Evolutionary conservation across 352 stramenopile genomes (phyloP).

Genomic region (Phytopythium boreale): DNA sequence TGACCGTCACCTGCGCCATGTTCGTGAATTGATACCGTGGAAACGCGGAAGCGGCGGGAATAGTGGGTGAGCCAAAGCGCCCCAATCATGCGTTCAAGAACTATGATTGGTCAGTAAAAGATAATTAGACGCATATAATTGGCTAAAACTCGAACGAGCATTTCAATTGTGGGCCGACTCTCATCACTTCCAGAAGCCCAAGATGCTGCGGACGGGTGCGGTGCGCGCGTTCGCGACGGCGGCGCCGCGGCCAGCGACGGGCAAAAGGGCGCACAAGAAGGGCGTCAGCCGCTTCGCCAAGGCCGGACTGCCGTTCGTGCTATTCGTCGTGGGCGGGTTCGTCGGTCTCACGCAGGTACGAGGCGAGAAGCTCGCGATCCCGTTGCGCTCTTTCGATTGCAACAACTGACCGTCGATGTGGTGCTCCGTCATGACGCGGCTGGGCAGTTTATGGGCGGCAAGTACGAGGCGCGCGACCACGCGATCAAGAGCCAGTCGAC

Average conservation of each 20-base stretch:
- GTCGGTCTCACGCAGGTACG: slow-evolving; percentile 67
- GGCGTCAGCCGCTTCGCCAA: slow-evolving; percentile 51
- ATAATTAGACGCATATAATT: slow-evolving; percentile 17
- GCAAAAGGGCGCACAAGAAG: slow-evolving; percentile 38
- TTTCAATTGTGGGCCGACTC: slow-evolving; percentile 10
- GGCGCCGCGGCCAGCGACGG: slow-evolving; percentile 2
- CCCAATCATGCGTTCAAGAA: neutral
- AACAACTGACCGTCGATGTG: too few species aligned
- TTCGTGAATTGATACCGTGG: slow-evolving; percentile 3
- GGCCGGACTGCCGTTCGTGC: slow-evolving; percentile 70
- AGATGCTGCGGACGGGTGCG: slow-evolving; percentile 24
- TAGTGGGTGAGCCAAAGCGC: neutral
- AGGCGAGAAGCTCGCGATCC: neutral
- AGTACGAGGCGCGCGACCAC: slow-evolving; percentile 79
- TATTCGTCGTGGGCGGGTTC: slow-evolving; percentile 83
- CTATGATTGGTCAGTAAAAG: slow-evolving; percentile 8
- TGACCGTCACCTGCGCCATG: slow-evolving; percentile 57
- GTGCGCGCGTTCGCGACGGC: slow-evolving; percentile 23
- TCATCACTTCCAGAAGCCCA: neutral
- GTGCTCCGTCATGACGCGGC: neutral
- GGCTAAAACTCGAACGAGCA: slow-evolving; percentile 7
- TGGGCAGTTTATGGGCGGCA: slow-evolving; percentile 74
- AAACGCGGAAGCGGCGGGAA: neutral
- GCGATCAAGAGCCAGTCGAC: slow-evolving; percentile 82
- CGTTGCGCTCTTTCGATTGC: slow-evolving; percentile 4